A percentile compares a stretch with the other conserved stretches of the same genome.
Conservation (phyloP, 495 filamentous ascomycete genomes). For the Neurospora cerealis region DNA sequence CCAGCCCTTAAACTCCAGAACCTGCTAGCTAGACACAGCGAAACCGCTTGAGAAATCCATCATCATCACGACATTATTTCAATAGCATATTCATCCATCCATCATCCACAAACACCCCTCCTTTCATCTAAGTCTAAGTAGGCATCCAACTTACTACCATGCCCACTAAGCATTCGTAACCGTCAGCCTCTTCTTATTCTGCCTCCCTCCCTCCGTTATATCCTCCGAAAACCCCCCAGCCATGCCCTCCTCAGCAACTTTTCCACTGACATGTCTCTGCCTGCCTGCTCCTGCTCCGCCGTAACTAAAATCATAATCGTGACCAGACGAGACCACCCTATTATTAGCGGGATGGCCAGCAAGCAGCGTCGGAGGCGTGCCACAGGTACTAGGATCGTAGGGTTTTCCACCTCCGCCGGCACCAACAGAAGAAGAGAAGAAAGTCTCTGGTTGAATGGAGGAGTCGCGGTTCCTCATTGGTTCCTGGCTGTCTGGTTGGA, state of each 20-base stretch:
- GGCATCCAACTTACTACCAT: neutral
- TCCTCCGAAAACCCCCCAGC: conserved; percentile 23
- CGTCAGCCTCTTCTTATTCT: neutral
- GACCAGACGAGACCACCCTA: conserved; percentile 44
- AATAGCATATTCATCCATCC: neutral
- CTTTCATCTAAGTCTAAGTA: neutral
- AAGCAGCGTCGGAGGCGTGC: conserved; percentile 38
- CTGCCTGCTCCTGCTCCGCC: conserved; percentile 5
- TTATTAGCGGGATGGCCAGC: conserved; percentile 10
- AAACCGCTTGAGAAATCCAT: neutral
- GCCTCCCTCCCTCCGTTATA: neutral
- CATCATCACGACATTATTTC: neutral
- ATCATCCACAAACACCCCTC: neutral
- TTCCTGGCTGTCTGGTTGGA: conserved; percentile 16
- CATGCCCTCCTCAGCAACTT: conserved; percentile 75
- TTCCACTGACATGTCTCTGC: conserved; percentile 68
- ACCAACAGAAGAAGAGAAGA: conserved; percentile 30
- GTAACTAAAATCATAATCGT: conserved; percentile 44
- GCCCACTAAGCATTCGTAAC: neutral
- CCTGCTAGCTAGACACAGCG: neutral
- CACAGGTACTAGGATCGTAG: conserved; percentile 38
- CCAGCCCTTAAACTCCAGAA: neutral
- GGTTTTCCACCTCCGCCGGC: conserved; percentile 20
- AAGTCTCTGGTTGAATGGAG: conserved; percentile 41
- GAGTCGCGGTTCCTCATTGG: conserved; percentile 25